Evolutionary conservation across 2,329 filamentous ascomycete species (phyloP).

Genomic region (Ceratocystis cubensis): DNA sequence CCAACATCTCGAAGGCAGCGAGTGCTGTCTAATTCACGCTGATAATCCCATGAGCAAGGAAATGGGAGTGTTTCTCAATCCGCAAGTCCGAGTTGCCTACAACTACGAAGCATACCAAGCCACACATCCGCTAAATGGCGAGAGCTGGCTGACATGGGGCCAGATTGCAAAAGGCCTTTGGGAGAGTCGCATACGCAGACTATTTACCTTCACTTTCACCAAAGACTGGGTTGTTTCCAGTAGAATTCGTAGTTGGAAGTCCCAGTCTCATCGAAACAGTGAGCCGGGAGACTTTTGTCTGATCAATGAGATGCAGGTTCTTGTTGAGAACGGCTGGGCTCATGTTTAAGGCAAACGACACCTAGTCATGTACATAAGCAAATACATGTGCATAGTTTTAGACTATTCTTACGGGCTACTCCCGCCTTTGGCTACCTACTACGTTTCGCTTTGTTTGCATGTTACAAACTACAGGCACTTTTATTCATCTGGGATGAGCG

Average conservation of each 20-base stretch:
- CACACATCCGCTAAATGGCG: constrained; percentile 31
- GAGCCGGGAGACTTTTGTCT: constrained; percentile 41
- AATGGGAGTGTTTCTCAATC: constrained; percentile 54
- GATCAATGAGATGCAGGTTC: constrained; percentile 50
- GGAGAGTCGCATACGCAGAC: constrained; percentile 42
- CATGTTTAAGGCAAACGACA: constrained; percentile 33
- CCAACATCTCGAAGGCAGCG: constrained; percentile 58
- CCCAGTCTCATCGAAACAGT: constrained; percentile 27
- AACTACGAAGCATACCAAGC: constrained; percentile 39
- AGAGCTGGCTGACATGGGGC: constrained; percentile 36
- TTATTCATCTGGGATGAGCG: neutral
- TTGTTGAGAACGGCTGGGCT: constrained; percentile 45
- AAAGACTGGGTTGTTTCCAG: constrained; percentile 28
- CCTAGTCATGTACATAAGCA: neutral
- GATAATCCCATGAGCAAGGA: constrained; percentile 48
- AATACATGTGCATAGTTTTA: neutral
- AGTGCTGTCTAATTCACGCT: constrained; percentile 66
- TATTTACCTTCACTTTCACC: constrained; percentile 27
- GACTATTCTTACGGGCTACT: neutral
- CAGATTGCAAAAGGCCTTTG: constrained; percentile 44
- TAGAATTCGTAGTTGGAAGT: constrained; percentile 32
- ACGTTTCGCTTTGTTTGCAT: neutral
- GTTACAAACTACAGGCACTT: neutral
- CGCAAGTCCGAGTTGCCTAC: constrained; percentile 56
- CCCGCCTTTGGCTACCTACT: neutral